Percentiles rank a stretch among this genome's conserved stretches.
These are phyloP conservation scores for Alternaria burnsii DNA, from an alignment of 2,329 filamentous ascomycete genomes.

Conservation along the genomic window DNA sequence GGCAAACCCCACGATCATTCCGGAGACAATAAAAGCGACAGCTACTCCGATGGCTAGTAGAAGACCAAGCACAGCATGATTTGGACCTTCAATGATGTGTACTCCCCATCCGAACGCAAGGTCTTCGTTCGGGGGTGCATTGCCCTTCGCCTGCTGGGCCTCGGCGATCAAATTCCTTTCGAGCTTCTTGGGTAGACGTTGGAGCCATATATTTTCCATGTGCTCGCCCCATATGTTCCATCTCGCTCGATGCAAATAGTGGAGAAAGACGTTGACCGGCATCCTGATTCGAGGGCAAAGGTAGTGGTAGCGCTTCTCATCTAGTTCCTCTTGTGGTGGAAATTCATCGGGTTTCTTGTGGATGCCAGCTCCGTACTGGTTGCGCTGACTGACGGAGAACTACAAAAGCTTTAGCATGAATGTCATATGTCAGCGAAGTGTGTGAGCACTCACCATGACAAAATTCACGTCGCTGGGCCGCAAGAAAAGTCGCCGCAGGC, in stretches of 20 bases:
- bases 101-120: neutral
- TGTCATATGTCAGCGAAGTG: too few relatives aligned
- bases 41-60: neutral
- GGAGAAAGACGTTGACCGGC: slow-evolving; percentile 21
- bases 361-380: too few relatives aligned
- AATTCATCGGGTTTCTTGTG: neutral
- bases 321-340: slow-evolving; percentile 13
- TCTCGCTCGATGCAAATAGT: slow-evolving; percentile 18
- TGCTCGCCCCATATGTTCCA: neutral
- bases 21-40: neutral
- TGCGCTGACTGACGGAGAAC: too few relatives aligned
- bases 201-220: neutral
- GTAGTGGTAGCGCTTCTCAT: slow-evolving; percentile 18
- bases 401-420: too few relatives aligned
- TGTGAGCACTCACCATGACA: too few relatives aligned
- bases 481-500: too few relatives aligned
- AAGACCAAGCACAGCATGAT: neutral
- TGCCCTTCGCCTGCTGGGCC: too few relatives aligned
- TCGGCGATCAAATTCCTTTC: too few relatives aligned
- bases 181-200: neutral
- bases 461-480: too few relatives aligned
- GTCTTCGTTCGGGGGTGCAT: neutral
- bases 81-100: neutral
- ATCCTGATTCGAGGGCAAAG: slow-evolving; percentile 12
- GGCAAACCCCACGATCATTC: neutral